Conservation (phyloP, 257 asterid genomes). For the Linaria vulgaris region DNA sequence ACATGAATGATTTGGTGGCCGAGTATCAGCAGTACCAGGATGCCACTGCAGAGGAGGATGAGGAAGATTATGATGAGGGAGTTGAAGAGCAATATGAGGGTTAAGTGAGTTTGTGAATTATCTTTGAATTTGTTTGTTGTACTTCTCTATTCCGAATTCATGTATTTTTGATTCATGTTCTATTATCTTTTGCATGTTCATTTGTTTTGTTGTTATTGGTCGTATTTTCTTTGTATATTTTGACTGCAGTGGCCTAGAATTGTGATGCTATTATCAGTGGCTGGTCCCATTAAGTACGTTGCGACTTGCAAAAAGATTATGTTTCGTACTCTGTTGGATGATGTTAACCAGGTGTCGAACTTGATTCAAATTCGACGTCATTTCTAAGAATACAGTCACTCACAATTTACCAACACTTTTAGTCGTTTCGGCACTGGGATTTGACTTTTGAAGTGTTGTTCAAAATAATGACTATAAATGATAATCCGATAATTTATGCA, state of each 20-base stretch:
- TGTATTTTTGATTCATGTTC: conserved; percentile 20
- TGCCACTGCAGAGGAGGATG: conserved; percentile 76
- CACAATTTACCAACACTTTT: too few relatives aligned
- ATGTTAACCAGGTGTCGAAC: too few relatives aligned
- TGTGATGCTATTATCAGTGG: background rate
- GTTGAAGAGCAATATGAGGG: conserved; percentile 46
- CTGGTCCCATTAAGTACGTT: too few relatives aligned
- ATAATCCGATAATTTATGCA: too few relatives aligned
- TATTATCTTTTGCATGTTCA: conserved; percentile 21
- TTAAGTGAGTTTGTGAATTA: conserved; percentile 15
- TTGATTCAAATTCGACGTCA: too few relatives aligned
- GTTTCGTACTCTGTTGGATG: too few relatives aligned
- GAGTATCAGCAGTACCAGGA: conserved; percentile 92
- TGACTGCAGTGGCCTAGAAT: background rate
- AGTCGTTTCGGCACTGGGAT: too few relatives aligned
- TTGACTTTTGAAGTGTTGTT: too few relatives aligned
- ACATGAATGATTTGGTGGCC: conserved; percentile 85
- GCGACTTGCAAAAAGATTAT: too few relatives aligned
- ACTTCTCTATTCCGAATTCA: background rate
- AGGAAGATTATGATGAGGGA: conserved; percentile 56
- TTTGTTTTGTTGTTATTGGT: conserved; percentile 17
- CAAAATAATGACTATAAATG: too few relatives aligned
- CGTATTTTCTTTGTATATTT: conserved; percentile 10
- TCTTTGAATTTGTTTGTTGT: background rate
- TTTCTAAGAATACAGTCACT: too few relatives aligned